These are phyloP conservation scores for Aspergillus fischeri DNA, from an alignment of 2,329 filamentous ascomycete species.

Conservation along the genomic window DNA sequence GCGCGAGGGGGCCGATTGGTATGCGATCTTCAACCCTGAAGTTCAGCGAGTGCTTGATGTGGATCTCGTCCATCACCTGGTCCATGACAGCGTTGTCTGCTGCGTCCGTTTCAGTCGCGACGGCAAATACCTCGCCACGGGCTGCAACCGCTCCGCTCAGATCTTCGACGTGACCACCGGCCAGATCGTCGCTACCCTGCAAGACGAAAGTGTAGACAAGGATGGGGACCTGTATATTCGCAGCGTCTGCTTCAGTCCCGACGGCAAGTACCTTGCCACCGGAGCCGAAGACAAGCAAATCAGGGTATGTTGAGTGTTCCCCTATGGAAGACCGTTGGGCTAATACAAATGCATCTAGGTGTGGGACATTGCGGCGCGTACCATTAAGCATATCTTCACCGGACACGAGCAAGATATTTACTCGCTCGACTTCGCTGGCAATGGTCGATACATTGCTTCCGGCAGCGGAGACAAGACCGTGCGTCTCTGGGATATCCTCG, in stretches of 20 bases:
- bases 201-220: slow-evolving; percentile 82
- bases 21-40: slow-evolving; percentile 91
- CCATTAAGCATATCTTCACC: slow-evolving; percentile 88
- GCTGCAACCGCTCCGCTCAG: slow-evolving; percentile 97
- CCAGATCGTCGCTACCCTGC: slow-evolving; percentile 80
- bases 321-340: not conserved
- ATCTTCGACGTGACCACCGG: slow-evolving; percentile 92
- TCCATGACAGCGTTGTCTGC: slow-evolving; percentile 95
- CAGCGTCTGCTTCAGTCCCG: slow-evolving; percentile 97
- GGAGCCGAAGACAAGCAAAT: slow-evolving; percentile 98
- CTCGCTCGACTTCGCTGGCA: slow-evolving; percentile 88
- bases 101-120: slow-evolving; percentile 96
- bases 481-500: slow-evolving; percentile 91
- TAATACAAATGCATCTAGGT: slow-evolving; percentile 54
- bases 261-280: slow-evolving; percentile 88
- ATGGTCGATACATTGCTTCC: slow-evolving; percentile 90
- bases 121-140: slow-evolving; percentile 91
- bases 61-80: slow-evolving; percentile 86
- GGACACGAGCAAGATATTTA: slow-evolving; percentile 99
- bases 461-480: slow-evolving; percentile 93
- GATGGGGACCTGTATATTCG: slow-evolving; percentile 93
- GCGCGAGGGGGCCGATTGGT: slow-evolving; percentile 89
- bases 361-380: slow-evolving; percentile 83
- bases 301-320: slow-evolving; percentile 57
- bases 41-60: slow-evolving; percentile 88